Evolutionary conservation across 1,284 basidiomycete genomes (phyloP), one percentile per base, ranked within the genome.

Genomic region (Marasmius oreades): DNA sequence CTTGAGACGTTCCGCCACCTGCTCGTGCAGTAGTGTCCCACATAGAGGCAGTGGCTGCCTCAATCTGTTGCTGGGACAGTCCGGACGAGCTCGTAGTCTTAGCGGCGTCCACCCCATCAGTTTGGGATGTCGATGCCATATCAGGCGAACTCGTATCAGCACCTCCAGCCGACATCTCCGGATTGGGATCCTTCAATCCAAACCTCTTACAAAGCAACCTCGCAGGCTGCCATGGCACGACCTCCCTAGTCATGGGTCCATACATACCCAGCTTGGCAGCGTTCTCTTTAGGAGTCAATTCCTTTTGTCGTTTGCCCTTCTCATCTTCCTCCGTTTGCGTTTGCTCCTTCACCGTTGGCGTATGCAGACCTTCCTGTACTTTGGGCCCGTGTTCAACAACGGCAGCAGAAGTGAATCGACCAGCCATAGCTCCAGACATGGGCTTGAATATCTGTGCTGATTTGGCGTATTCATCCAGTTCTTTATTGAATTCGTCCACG

Each of bases 121-220:
- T 56, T 37, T 52, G 57, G n/a, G 59, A 31, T 31, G 5, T 10
- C 10, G 28, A 31, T 31, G 3, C 26, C 43, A 8, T 11, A 10
- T 7, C 20, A 16, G 22, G 14, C n/a, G 28, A 22, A 18, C 46
- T 36, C n/a, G 26, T 39, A 24, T 28, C 14, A 45, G n/a, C 42
- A 26, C 51, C 52, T 5, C 51, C 55, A 23, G n/a, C 26, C 47
- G 26, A 50, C 47, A 50, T 50, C 2, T 50, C 47, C 24, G 83
- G 82, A 62, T 88, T 83, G 2, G 88, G 95, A 67, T 95, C 92
- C 62, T 88, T 89, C 36, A 98, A 90, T 0, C 92, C 90, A 69
- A 98, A 97, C n/a, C 96, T 84, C 70, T 95, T 97, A 73, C 94
- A 98, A 16, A 99, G 75, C 54, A 98, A 72, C 59, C 80, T 80